phyloP scores from a whole-genome alignment of 305 asterid genomes.

The Galium porrigens region DNA sequence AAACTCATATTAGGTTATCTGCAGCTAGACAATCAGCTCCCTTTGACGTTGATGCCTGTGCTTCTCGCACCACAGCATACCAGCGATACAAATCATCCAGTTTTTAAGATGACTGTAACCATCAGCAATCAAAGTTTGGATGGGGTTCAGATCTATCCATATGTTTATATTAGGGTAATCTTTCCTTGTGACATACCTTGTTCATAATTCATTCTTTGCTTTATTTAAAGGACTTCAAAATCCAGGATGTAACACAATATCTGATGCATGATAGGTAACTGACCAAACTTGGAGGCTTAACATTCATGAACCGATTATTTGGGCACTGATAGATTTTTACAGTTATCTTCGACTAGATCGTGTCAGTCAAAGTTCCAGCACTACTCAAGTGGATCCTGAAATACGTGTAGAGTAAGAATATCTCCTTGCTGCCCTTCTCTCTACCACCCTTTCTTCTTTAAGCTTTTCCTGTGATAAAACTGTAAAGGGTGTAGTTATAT shows the following conservation, averaged over 20 bases:
- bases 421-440: conserved; percentile 7
- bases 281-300: conserved; percentile 80
- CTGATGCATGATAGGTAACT: conserved; percentile 39
- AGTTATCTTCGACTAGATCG: conserved; percentile 72
- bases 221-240: conserved; percentile 14
- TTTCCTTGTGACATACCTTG: conserved; percentile 8
- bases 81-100: conserved; percentile 71
- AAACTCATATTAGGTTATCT: conserved; percentile 76
- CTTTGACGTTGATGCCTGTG: conserved; percentile 85
- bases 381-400: conserved; percentile 96
- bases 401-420: conserved; percentile 76
- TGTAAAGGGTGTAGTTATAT: too few relatives aligned
- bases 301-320: conserved; percentile 87
- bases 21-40: conserved; percentile 94
- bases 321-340: conserved; percentile 85
- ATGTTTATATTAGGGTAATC: conserved; percentile 65
- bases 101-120: conserved; percentile 82
- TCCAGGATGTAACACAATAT: conserved; percentile 15
- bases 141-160: conserved; percentile 83
- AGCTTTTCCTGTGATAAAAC: neutral
- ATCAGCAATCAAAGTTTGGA: conserved; percentile 59
- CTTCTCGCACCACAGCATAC: conserved; percentile 80
- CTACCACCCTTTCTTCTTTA: neutral
- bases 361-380: conserved; percentile 51
- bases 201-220: conserved; percentile 6